Evolutionary conservation across 1,139 yeast genomes (phyloP), one percentile per base, ranked within the genome.

Genomic region (Blastobotrys malaysiensis): DNA sequence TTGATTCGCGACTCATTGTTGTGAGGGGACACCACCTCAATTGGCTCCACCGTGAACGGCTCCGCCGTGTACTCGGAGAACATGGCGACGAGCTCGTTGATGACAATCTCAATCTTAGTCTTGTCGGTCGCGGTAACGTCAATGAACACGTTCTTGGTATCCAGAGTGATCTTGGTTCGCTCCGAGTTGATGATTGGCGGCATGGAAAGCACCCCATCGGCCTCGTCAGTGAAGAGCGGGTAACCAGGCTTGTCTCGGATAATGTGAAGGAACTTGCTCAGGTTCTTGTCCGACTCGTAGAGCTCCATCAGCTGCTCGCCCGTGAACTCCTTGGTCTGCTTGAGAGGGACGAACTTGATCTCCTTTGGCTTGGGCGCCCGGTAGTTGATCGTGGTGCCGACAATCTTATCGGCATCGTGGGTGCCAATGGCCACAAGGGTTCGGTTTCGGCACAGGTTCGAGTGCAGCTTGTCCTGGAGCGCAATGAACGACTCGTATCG

Each of bases 371-470:
- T 77, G 62, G 88, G 77, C 44, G 93, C 98, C 69, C 86, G 89
- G 76, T 89, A 95, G 45, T 68, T 60, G 54, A 91, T 83, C 76
- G 90, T 88, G 54, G 97, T 97, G 22, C 93, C 89, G 48, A 80
- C 72, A 62, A 93, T 76, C 52, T 87, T 82, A 70, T 88, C 96
- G 59, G 86, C 77, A 73, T 95, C 98, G 70, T 95, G 99, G 56
- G 99, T 95, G 65, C 99, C 99, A 78, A 91, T 90, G 56, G 99
- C 98, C 53, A 93, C 99, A 65, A 95, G 80, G 46, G 97, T 86
- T 78, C 99, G 87, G 73, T 91, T 88, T 77, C 99, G 91, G 73
- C 99, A 93, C 68, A 95, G 77, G 72, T 95, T 95, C 58, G 95
- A 78, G 75, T 95, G 99, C 63, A 95, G 79, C 73, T 95, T 95